These are phyloP conservation scores for Porodaedalea pini DNA, from an alignment of 1,284 basidiomycete species.

Conservation along the genomic window DNA sequence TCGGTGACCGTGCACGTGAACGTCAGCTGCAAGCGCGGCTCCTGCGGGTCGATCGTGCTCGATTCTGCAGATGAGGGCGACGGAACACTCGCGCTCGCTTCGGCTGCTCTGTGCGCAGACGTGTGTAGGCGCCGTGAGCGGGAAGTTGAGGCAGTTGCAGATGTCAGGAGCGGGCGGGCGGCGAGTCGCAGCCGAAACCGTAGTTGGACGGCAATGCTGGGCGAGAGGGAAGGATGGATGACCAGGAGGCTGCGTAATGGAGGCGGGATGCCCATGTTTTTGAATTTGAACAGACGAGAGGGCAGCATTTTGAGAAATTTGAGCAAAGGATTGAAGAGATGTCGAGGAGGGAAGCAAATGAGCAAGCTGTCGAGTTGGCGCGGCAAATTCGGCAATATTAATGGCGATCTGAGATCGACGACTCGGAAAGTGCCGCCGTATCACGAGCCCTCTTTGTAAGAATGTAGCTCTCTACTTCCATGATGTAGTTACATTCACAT, in stretches of 20 bases:
- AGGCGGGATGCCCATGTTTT: constrained; percentile 25
- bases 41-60: constrained; percentile 30
- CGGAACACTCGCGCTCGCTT: constrained; percentile 10
- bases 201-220: constrained; percentile 36
- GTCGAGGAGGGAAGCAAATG: background rate
- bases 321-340: background rate
- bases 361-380: background rate
- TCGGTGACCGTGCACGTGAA: constrained; percentile 84
- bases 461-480: too few relatives aligned
- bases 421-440: too few relatives aligned
- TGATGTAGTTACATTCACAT: too few relatives aligned
- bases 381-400: too few relatives aligned
- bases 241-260: constrained; percentile 37
- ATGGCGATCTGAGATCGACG: too few relatives aligned
- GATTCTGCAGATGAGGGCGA: constrained; percentile 23
- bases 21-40: constrained; percentile 68
- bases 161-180: constrained; percentile 24
- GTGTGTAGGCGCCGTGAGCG: constrained; percentile 8
- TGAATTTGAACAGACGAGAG: constrained; percentile 18
- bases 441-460: too few relatives aligned
- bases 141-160: constrained; percentile 19
- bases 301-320: constrained; percentile 15
- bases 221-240: constrained; percentile 35
- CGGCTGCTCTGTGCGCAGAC: background rate
- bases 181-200: constrained; percentile 36